A percentile compares a stretch with the other conserved stretches of the same genome.
Evolutionary conservation across 2,329 filamentous ascomycete genomes (phyloP).

Genomic region (Colletotrichum limetticola): DNA sequence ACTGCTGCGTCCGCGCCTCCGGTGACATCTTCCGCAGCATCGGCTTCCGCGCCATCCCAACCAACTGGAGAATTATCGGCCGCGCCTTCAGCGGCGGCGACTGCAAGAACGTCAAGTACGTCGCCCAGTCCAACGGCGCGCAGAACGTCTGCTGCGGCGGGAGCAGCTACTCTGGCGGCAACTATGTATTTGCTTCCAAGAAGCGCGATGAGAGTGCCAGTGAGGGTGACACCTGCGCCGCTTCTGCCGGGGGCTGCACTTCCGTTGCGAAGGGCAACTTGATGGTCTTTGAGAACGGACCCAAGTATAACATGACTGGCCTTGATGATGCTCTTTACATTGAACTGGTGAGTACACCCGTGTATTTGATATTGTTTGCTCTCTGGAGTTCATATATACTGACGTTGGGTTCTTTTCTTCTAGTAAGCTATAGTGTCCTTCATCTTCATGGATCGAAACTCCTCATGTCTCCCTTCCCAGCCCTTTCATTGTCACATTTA

Average conservation of each 20-base stretch:
- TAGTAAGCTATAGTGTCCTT: not conserved
- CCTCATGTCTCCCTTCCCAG: too few species aligned
- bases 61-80: not conserved
- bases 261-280: not conserved
- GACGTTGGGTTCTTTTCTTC: not conserved
- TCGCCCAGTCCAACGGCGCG: not conserved
- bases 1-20: not conserved
- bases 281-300: not conserved
- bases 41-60: not conserved
- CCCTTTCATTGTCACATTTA: not conserved
- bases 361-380: rapidly evolving
- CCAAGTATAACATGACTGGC: not conserved
- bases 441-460: not conserved
- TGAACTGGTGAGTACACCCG: not conserved
- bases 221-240: not conserved
- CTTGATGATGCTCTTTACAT: not conserved
- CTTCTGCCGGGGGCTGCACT: not conserved
- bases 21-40: not conserved
- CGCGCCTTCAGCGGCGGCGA: not conserved
- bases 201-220: not conserved
- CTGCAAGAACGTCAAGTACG: not conserved
- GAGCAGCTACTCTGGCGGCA: not conserved
- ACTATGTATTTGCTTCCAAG: not conserved
- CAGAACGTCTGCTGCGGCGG: not conserved
- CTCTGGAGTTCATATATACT: not conserved